These are phyloP conservation scores for Zymoseptoria crescenta DNA, from an alignment of 2,329 filamentous ascomycete species.

Conservation along the genomic window DNA sequence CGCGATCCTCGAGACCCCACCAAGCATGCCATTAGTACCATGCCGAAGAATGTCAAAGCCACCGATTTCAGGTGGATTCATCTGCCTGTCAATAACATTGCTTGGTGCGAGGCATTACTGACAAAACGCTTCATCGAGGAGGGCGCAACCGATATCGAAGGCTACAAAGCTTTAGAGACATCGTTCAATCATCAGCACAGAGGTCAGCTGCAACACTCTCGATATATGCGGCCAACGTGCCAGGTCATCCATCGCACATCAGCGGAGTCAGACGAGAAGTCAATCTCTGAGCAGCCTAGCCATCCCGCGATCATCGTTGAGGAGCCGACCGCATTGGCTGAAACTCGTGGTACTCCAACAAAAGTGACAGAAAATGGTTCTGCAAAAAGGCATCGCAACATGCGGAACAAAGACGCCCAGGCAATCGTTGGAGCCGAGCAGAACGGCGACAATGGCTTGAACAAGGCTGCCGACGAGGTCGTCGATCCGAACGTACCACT, in stretches of 20 bases:
- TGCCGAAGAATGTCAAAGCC: slow-evolving; percentile 34
- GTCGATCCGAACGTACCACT: background rate
- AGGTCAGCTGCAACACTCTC: slow-evolving; percentile 50
- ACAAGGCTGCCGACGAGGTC: background rate
- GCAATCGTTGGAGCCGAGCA: slow-evolving; percentile 3
- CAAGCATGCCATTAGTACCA: slow-evolving; percentile 22
- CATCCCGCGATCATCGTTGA: slow-evolving; percentile 10
- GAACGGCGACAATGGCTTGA: background rate
- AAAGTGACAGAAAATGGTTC: slow-evolving; percentile 3
- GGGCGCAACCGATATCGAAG: slow-evolving; percentile 53
- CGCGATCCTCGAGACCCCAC: slow-evolving; percentile 10
- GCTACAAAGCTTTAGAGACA: slow-evolving; percentile 55
- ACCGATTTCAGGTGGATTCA: slow-evolving; percentile 41
- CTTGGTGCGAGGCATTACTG: slow-evolving; percentile 57
- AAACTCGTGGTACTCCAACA: slow-evolving; percentile 4
- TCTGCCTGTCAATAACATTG: slow-evolving; percentile 44
- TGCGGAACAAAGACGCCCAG: background rate
- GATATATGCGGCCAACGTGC: slow-evolving; percentile 55
- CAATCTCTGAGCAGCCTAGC: background rate
- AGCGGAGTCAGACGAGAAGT: slow-evolving; percentile 8
- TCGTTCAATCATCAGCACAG: slow-evolving; percentile 56
- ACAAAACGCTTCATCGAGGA: slow-evolving; percentile 59
- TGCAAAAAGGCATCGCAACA: background rate
- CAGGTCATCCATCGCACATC: slow-evolving; percentile 14
- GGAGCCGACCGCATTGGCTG: slow-evolving; percentile 6